Evolutionary conservation across 805 yeast genomes (phyloP).

Genomic region (Monosporozyma servazzii): DNA sequence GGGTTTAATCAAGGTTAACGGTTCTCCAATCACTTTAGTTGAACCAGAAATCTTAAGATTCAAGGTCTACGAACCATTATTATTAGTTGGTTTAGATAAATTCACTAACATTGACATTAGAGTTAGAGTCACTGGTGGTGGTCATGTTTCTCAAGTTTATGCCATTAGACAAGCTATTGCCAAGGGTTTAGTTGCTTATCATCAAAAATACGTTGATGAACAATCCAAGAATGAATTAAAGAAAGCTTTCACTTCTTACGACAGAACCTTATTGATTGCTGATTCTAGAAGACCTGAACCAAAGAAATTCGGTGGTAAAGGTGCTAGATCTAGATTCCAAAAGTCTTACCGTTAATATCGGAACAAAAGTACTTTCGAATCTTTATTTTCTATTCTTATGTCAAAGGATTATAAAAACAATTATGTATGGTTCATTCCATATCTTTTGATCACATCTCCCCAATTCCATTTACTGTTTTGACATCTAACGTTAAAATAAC

Average conservation of each 20-base stretch:
- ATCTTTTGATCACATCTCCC: background rate
- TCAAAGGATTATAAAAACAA: background rate
- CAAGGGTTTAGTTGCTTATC: conserved; percentile 98
- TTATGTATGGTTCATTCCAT: background rate
- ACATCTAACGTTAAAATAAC: background rate
- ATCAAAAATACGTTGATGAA: conserved; percentile 98
- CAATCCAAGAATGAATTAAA: conserved; percentile 99
- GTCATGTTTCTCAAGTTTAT: conserved; percentile 99
- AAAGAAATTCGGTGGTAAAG: conserved; percentile 99
- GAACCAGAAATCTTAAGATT: conserved; percentile 98
- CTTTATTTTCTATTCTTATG: background rate
- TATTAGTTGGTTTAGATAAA: conserved; percentile 97
- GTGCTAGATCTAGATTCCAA: conserved; percentile 99
- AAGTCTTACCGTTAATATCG: conserved; percentile 93
- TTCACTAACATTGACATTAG: conserved; percentile 97
- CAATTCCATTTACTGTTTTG: background rate
- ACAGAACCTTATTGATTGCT: conserved; percentile 98
- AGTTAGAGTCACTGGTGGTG: conserved; percentile 99
- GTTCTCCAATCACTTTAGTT: conserved; percentile 97
- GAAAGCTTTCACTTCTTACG: conserved; percentile 95
- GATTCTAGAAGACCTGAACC: conserved; percentile 99
- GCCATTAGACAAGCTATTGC: conserved; percentile 99
- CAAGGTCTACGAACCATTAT: conserved; percentile 99
- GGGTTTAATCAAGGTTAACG: conserved; percentile 99
- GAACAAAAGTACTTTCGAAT: background rate